Percentiles rank a stretch among this genome's conserved stretches.
Evolutionary conservation across 306 rosid genomes (phyloP).

Genomic region (Malus fusca): DNA sequence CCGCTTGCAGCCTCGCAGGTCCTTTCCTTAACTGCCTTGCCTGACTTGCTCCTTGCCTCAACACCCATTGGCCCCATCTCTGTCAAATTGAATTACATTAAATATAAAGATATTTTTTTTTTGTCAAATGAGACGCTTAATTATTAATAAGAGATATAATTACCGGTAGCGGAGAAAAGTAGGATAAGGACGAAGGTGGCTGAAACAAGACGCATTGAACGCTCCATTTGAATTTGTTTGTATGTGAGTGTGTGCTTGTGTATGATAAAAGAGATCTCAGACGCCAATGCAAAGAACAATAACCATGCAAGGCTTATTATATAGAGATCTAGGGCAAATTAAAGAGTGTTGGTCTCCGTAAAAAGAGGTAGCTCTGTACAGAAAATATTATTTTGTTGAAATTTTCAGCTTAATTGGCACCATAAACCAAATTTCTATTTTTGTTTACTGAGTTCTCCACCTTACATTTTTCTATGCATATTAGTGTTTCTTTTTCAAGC

Average conservation of each 20-base stretch:
- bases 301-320: neutral
- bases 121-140: neutral
- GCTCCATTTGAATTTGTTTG: conserved; percentile 17
- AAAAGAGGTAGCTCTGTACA: neutral
- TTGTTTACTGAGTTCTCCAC: neutral
- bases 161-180: conserved; percentile 41
- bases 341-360: neutral
- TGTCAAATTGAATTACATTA: neutral
- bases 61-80: conserved; percentile 37
- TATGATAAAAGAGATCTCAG: neutral
- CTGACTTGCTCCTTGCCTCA: conserved; percentile 16
- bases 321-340: neutral
- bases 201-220: conserved; percentile 20
- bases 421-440: neutral
- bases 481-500: neutral
- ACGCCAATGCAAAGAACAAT: neutral
- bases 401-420: neutral
- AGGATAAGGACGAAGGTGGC: conserved; percentile 28
- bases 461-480: too few species aligned
- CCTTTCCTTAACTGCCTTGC: neutral
- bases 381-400: neutral
- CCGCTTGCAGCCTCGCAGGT: conserved; percentile 45
- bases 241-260: neutral
- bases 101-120: too few species aligned
- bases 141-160: neutral